phyloP scores from a whole-genome alignment of 306 rosid genomes.

The Gynostemma pentaphyllum region DNA sequence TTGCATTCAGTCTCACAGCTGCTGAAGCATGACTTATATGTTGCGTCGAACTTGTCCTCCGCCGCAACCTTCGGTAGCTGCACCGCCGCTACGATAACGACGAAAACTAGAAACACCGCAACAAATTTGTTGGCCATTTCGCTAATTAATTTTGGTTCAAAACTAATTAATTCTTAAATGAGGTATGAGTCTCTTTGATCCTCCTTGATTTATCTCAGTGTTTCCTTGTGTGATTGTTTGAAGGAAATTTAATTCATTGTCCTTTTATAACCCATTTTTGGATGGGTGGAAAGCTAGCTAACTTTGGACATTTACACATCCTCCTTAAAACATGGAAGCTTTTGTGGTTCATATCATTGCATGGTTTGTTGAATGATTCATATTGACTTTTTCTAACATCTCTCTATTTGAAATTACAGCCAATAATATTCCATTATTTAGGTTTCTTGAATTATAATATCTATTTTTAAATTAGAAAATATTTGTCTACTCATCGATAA shows the following conservation, averaged over 20 bases:
- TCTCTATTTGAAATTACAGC: not conserved
- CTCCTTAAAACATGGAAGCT: too few species aligned
- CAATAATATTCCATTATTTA: too few species aligned
- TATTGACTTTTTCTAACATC: not conserved
- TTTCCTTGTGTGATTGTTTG: not conserved
- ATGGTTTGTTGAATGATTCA: not conserved
- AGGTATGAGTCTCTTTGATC: too few species aligned
- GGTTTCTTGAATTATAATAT: too few species aligned
- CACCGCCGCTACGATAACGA: conserved; percentile 10
- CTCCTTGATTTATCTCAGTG: not conserved
- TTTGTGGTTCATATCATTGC: not conserved
- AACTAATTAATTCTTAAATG: too few species aligned
- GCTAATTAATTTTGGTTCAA: too few species aligned
- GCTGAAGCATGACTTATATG: not conserved
- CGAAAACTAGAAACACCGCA: conserved; percentile 10
- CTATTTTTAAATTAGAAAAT: too few species aligned
- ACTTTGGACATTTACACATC: not conserved
- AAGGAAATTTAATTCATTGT: too few species aligned
- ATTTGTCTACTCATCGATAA: too few species aligned
- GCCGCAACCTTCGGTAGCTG: not conserved
- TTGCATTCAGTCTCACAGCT: not conserved
- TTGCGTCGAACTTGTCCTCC: not conserved
- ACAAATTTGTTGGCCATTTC: conserved; percentile 15
- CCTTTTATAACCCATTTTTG: too few species aligned
- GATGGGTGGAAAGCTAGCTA: not conserved